These are phyloP conservation scores for Crucihimalaya himalaica DNA, from an alignment of 345 rosid genomes.

Conservation along the genomic window DNA sequence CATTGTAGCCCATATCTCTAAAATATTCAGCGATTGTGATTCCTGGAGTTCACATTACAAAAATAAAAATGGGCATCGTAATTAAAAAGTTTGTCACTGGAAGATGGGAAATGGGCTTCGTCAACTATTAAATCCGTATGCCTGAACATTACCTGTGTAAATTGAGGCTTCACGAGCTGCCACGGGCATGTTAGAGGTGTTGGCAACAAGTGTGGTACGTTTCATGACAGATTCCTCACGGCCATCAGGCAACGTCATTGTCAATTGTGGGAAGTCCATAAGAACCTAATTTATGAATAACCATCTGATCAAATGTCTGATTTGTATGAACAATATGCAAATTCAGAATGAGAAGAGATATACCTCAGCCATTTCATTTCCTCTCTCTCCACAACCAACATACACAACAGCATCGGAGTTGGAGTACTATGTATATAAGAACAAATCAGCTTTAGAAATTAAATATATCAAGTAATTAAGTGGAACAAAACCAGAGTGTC, in stretches of 20 bases:
- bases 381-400: constrained; percentile 99
- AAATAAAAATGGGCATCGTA: not conserved
- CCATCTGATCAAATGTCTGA: constrained; percentile 14
- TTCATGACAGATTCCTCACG: constrained; percentile 99
- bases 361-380: constrained; percentile 99
- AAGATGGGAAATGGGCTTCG: constrained; percentile 17
- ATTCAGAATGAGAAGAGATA: constrained; percentile 21
- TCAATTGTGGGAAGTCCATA: constrained; percentile 99
- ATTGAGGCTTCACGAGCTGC: constrained; percentile 99
- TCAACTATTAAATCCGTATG: constrained; percentile 13
- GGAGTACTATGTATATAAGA: constrained; percentile 63
- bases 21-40: constrained; percentile 99
- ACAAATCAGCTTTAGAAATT: constrained; percentile 7
- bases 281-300: constrained; percentile 65
- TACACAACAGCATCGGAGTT: constrained; percentile 97
- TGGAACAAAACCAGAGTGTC: constrained; percentile 1
- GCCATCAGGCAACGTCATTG: constrained; percentile 99
- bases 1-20: constrained; percentile 98
- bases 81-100: not conserved
- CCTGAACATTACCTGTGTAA: constrained; percentile 70
- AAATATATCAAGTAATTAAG: constrained; percentile 2
- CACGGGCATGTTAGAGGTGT: constrained; percentile 99
- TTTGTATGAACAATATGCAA: constrained; percentile 5
- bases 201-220: constrained; percentile 98
- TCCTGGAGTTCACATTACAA: constrained; percentile 50